These are phyloP conservation scores for Scortechinia acanthostroma DNA, from an alignment of 2,329 filamentous ascomycete genomes.

Conservation along the genomic window DNA sequence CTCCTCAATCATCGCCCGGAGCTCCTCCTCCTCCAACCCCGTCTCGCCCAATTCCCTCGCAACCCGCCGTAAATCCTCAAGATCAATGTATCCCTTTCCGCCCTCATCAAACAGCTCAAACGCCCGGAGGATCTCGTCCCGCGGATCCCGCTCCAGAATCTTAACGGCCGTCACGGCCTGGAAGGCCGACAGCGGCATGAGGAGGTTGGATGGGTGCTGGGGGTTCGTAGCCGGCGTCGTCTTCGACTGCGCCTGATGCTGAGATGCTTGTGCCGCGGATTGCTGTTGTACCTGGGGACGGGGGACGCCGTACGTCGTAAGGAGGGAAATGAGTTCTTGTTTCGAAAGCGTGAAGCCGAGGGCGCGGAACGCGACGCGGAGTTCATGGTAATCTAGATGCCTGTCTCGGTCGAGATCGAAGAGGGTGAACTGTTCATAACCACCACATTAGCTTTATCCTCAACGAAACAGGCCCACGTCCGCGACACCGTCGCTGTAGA, in stretches of 20 bases:
- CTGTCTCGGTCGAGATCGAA: constrained; percentile 63
- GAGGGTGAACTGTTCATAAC: constrained; percentile 51
- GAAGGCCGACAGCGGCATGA: constrained; percentile 48
- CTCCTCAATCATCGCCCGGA: constrained; percentile 64
- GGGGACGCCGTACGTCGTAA: constrained; percentile 49
- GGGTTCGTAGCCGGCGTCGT: constrained; percentile 15
- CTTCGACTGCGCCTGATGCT: constrained; percentile 11
- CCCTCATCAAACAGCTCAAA: constrained; percentile 61
- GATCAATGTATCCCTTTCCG: constrained; percentile 51
- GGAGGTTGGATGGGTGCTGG: constrained; percentile 37
- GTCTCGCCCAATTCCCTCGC: constrained; percentile 55
- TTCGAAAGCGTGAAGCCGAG: constrained; percentile 59
- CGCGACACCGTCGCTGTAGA: not conserved
- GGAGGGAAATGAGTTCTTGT: constrained; percentile 46
- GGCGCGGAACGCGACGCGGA: constrained; percentile 62
- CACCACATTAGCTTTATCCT: constrained; percentile 3
- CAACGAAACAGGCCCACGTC: not conserved
- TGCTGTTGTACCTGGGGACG: constrained; percentile 21
- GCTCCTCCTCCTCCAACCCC: constrained; percentile 56
- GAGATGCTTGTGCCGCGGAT: constrained; percentile 8
- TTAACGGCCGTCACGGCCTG: constrained; percentile 47
- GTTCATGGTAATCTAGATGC: constrained; percentile 62
- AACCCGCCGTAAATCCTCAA: constrained; percentile 53
- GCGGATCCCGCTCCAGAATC: constrained; percentile 49
- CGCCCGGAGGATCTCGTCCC: constrained; percentile 56